Conservation (phyloP, 2,329 filamentous ascomycete genomes). For the Diaporthe sp. region DNA sequence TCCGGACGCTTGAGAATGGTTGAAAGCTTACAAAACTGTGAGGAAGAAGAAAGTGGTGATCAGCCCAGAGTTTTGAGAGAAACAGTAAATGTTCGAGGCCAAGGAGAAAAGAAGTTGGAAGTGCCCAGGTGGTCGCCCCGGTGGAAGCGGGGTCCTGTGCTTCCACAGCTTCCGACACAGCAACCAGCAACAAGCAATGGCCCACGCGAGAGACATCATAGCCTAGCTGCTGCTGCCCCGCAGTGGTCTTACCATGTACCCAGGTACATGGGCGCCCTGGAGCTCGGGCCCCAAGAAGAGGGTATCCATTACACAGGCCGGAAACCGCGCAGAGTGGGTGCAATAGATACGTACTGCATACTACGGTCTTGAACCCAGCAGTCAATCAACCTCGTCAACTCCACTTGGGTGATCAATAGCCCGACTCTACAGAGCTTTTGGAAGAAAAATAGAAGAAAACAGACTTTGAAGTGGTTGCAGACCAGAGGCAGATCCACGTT, state of each 20-base stretch:
- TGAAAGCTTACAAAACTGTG: not conserved
- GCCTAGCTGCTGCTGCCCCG: slow-evolving; percentile 29
- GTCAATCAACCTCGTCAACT: not conserved
- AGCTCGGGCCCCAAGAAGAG: not conserved
- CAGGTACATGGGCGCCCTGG: not conserved
- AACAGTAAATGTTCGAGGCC: not conserved
- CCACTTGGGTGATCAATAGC: slow-evolving; percentile 4
- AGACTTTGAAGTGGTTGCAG: not conserved
- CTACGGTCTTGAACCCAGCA: not conserved
- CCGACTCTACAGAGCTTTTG: not conserved
- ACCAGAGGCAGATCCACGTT: too few species aligned
- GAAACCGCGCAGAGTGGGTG: not conserved
- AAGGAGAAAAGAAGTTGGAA: slow-evolving; percentile 14
- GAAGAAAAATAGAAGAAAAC: not conserved
- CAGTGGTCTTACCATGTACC: slow-evolving; percentile 33
- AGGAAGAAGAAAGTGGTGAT: not conserved
- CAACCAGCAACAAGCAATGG: slow-evolving; percentile 16
- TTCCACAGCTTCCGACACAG: slow-evolving; percentile 36
- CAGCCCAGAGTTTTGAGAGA: not conserved
- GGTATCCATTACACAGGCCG: not conserved
- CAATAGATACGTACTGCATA: not conserved
- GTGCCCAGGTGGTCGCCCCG: slow-evolving; percentile 27
- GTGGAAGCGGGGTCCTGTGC: slow-evolving; percentile 40
- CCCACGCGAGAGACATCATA: slow-evolving; percentile 24
- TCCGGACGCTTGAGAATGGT: not conserved